A percentile compares a stretch with the other conserved stretches of the same genome.
Conservation (phyloP, 768 basidiomycete species). For the Boletus subparvulus region DNA sequence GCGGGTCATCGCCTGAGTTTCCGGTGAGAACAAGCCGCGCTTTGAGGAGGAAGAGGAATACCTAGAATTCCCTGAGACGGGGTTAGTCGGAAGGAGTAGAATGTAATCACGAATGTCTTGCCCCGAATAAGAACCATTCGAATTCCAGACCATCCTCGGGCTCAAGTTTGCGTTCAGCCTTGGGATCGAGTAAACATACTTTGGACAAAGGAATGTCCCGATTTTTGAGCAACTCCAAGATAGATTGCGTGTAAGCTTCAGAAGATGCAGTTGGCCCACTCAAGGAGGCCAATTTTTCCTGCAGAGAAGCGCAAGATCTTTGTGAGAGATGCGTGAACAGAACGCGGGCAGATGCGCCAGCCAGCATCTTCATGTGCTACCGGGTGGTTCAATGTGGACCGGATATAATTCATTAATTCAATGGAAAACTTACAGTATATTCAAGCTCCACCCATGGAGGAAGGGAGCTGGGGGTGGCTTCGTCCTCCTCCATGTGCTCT, state of each 20-base stretch:
- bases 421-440: slow-evolving; percentile 60
- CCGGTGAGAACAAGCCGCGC: background rate
- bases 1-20: slow-evolving; percentile 87
- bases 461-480: slow-evolving; percentile 63
- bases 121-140: slow-evolving; percentile 90
- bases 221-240: slow-evolving; percentile 14
- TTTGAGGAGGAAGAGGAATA: slow-evolving; percentile 16
- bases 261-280: slow-evolving; percentile 19
- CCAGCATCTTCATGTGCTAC: slow-evolving; percentile 83
- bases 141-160: slow-evolving; percentile 84
- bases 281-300: slow-evolving; percentile 17
- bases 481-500: slow-evolving; percentile 98
- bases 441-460: slow-evolving; percentile 93
- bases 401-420: background rate
- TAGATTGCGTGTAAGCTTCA: slow-evolving; percentile 24
- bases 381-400: background rate
- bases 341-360: slow-evolving; percentile 62
- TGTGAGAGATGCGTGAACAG: slow-evolving; percentile 86
- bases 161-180: slow-evolving; percentile 62
- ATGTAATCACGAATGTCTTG: slow-evolving; percentile 32
- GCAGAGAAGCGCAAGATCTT: slow-evolving; percentile 60
- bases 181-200: slow-evolving; percentile 94
- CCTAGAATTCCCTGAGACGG: slow-evolving; percentile 58
- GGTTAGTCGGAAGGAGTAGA: background rate
- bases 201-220: slow-evolving; percentile 44